A percentile compares a stretch with the other conserved stretches of the same genome.
These are phyloP conservation scores for Monosporascus cannonballus DNA, from an alignment of 2,329 filamentous ascomycete species.

Conservation along the genomic window DNA sequence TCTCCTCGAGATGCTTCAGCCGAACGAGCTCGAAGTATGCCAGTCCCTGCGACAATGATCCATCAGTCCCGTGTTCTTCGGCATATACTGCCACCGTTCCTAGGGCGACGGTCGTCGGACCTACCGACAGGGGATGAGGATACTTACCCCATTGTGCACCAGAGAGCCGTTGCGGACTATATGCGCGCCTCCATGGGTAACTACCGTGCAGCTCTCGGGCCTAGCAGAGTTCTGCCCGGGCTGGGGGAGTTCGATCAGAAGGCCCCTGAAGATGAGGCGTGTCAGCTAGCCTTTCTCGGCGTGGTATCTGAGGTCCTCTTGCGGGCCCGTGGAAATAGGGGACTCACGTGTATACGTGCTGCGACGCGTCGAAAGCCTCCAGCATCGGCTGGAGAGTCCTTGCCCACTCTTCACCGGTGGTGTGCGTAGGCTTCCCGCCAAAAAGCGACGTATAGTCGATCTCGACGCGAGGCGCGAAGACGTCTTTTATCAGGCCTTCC, in stretches of 20 bases:
- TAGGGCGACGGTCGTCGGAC: background rate
- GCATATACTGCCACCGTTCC: constrained; percentile 15
- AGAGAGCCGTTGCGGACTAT: constrained; percentile 17
- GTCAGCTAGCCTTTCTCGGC: too few relatives aligned
- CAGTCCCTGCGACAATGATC: background rate
- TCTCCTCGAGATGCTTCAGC: constrained; percentile 18
- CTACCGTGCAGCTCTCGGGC: constrained; percentile 16
- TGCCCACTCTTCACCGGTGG: constrained; percentile 16
- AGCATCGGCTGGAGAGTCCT: constrained; percentile 10
- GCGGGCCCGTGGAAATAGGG: background rate
- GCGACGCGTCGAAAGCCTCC: constrained; percentile 13
- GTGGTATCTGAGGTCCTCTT: too few relatives aligned
- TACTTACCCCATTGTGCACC: constrained; percentile 24
- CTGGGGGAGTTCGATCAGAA: constrained; percentile 20
- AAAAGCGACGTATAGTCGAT: constrained; percentile 27
- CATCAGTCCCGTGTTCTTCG: background rate
- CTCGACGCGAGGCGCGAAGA: constrained; percentile 19
- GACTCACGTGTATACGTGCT: constrained; percentile 19
- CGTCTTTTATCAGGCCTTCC: constrained; percentile 17
- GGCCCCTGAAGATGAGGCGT: constrained; percentile 4
- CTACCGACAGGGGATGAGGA: background rate
- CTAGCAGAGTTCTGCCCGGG: constrained; percentile 8
- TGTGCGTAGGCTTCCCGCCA: constrained; percentile 16
- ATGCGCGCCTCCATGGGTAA: constrained; percentile 16
- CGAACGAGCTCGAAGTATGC: constrained; percentile 18